Base-by-base conservation (phyloP, 202 grass and related monocot genomes). In the Dendrocalamus latiflorus region DNA sequence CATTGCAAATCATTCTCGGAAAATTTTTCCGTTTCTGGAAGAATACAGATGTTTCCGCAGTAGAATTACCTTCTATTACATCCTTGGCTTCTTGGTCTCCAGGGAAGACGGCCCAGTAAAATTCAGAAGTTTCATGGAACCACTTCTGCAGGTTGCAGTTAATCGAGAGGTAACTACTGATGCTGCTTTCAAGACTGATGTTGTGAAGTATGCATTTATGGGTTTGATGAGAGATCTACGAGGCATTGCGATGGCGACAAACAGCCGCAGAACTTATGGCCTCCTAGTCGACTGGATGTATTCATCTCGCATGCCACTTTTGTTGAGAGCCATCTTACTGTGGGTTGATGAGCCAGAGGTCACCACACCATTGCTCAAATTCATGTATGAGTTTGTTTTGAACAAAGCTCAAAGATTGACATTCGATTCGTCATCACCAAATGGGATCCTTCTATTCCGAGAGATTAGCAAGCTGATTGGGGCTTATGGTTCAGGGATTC, bases 41-140 rank as follows among this genome's bases (percentile, higher is more conserved):
- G 97, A 99, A 79, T 89, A 99, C 75, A 92, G 84, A 86, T 96
- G 91, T 68, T 93, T 88, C 51, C 86, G 88, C 72, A 96, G 97
- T 86, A 90, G 97, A 94, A 99, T 91, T 30, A 99, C 93, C n/a
- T 99, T 99, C 86, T 99, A 94, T 64, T 99, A 89, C 81, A 99
- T 91, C 34, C 93, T 99, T 59, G 86, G 97, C 72, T 93, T 85
- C 79, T 89, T 99, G 77, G 94, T 99, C 70, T 99, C 96, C 85
- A 96, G 94, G 97, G 97, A 99, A 68, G 97, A 96, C 16, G 91
- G 89, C 78, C 91, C 91, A 65, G 86, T 99, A 62, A 99, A 99
- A 83, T 99, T 99, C 81, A 93, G 88, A 57, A 86, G 87, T 82
- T 99, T 91, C 63, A 94, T 99, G 97, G 91, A 99, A 82, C 97